Evolutionary conservation across 1,284 basidiomycete genomes (phyloP), one percentile per base, ranked within the genome.

Genomic region (Microbotryum intermedium): DNA sequence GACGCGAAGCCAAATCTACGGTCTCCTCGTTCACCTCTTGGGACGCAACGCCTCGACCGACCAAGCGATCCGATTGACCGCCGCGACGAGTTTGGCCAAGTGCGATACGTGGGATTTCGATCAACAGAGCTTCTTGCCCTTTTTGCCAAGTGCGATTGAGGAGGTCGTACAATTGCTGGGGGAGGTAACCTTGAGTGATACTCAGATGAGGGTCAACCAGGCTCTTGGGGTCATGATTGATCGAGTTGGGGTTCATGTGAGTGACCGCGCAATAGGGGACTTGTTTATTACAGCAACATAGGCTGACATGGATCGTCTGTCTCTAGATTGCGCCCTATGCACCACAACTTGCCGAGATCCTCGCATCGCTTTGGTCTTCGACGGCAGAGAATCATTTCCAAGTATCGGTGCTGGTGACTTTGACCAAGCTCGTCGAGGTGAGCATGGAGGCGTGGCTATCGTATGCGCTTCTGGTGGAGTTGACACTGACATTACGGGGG

Each of bases 41-140:
- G 47, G 54, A 18, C 59, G 58, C 4, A 65, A 69, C 59, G 54
- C 44, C 1, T 65, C 65, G 16, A 70, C 69, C 21, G 70, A 70
- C 51, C 48, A 58, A 7, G 70, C 67, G n/a, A 69, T 69, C 44
- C 64, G 70, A 9, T 55, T 72, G 50, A 69, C 69, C 4, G 67
- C 70, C 4, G 69, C 67, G 3, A 55, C 59, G 8, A 61, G 60
- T 28, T 52, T 72, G 30, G 61, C 59, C 1, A 62, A 65, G 48
- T 64, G 66, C 58, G 69, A 72, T 46, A 62, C 61, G 23, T 69
- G 63, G 65, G 60, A 67, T 42, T 64, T 72, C 39, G 65, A 68
- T 44, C 53, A 45, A 18, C 49, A 61, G 10, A 55, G 55, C 13
- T 69, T 72, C 44, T 30, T 67, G 13, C 68, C 70, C 21, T 64